Evolutionary conservation across 2,329 filamentous ascomycete species (phyloP).

Genomic region (Arthrobotrys pseudoclavata): DNA sequence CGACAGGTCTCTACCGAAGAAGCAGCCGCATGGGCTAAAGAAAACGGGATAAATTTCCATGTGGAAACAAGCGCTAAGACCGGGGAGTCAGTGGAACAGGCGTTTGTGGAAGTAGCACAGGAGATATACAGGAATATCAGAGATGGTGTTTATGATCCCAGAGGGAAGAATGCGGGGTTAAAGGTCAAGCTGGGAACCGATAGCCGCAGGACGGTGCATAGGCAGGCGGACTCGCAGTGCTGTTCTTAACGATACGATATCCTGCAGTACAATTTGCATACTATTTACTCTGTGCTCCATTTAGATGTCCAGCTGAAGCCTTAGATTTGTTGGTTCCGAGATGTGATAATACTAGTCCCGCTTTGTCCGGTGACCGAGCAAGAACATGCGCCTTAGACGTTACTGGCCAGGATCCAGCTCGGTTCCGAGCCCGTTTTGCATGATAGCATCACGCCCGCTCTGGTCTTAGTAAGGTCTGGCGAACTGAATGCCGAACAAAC

Average conservation of each 20-base stretch:
- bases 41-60: conserved; percentile 90
- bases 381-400: conserved; percentile 30
- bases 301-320: neutral
- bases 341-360: conserved; percentile 17
- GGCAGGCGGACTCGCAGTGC: conserved; percentile 35
- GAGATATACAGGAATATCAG: conserved; percentile 97
- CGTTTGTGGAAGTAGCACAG: conserved; percentile 93
- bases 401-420: conserved; percentile 32
- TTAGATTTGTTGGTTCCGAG: conserved; percentile 2
- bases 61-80: conserved; percentile 97
- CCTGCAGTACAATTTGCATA: neutral
- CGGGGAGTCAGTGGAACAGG: conserved; percentile 91
- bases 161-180: conserved; percentile 90
- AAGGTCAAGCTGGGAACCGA: conserved; percentile 69
- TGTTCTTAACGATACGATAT: conserved; percentile 21
- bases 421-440: conserved; percentile 29
- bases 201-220: conserved; percentile 36
- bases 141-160: conserved; percentile 92
- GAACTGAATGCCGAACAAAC: conserved; percentile 20
- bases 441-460: conserved; percentile 31
- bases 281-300: neutral
- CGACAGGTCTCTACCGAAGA: conserved; percentile 85
- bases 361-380: conserved; percentile 25
- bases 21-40: conserved; percentile 87
- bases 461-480: conserved; percentile 29